Base-by-base conservation (phyloP, 768 basidiomycete species). In the Crucibulum laeve region DNA sequence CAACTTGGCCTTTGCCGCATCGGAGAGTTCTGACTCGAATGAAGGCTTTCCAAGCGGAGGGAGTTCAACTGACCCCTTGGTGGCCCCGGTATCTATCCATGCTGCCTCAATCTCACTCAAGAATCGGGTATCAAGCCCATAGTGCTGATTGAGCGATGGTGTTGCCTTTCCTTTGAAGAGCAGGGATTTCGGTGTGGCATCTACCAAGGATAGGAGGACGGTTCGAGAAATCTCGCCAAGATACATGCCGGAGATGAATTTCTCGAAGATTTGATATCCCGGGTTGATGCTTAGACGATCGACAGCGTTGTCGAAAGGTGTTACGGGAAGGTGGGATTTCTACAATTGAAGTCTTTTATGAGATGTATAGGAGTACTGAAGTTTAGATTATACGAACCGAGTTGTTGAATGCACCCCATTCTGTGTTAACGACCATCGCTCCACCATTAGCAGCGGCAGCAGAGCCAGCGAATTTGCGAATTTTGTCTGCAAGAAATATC, bases 221-320 rank as follows among this genome's bases (percentile, higher is more conserved):
- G 89, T 88, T 28, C 96, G 85, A 19, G 85, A 77, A 49, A 98
- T 79, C 66, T 99, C 96, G 44, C 96, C 96, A 30, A 98, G 80
- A 63, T 99, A 99, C 95, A 99, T 97, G 44, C 96, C 96, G 1
- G 92, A 96, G 53, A 99, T 87, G 68, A 96, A 91, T 70, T 98
- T 99, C 65, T 99, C 96, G 59, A 92, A 98, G 2, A 89, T 89
- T 61, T 98, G 96, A 60, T 78, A 86, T 25, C 77, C 73, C 21
- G 94, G 93, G 56, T 99, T 99, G 65, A 98, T 97, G 45, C 87
- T 91, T 56, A 87, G 80, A 40, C 96, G 84, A 63, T 99, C 96
- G 17, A 98, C 70, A 48, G 85, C 80, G 65, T 88, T 93, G 63
- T 99, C 96, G 55, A 82, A 96, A 3, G 87, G 79, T 1, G 95